Conservation (phyloP, 345 rosid genomes). For the Eutrema heterophyllum region DNA sequence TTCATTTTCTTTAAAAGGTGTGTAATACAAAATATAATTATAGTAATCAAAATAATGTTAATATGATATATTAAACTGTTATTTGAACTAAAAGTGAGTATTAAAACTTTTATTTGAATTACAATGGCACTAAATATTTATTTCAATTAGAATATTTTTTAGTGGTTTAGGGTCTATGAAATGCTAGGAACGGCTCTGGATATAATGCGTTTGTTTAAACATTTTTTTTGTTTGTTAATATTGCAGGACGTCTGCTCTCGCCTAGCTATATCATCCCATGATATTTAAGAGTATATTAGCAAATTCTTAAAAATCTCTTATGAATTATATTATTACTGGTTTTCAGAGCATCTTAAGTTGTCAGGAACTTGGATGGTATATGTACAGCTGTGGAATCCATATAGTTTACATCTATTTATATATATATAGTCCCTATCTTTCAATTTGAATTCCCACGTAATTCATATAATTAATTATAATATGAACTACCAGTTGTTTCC, state of each 20-base stretch:
- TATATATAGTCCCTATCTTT: not conserved
- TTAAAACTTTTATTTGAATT: too few relatives aligned
- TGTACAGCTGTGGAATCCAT: not conserved
- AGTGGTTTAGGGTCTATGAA: too few relatives aligned
- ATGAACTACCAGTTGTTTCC: not conserved
- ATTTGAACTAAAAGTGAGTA: too few relatives aligned
- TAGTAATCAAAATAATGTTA: too few relatives aligned
- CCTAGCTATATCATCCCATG: not conserved
- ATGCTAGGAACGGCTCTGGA: too few relatives aligned
- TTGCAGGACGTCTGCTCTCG: not conserved
- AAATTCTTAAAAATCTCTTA: not conserved
- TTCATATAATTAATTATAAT: not conserved
- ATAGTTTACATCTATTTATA: not conserved
- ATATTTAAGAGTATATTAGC: not conserved
- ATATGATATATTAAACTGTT: too few relatives aligned
- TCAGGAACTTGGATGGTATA: not conserved
- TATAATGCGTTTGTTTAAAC: not conserved
- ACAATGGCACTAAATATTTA: too few relatives aligned
- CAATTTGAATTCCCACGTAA: not conserved
- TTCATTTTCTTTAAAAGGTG: too few relatives aligned
- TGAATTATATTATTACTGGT: not conserved
- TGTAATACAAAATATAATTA: too few relatives aligned
- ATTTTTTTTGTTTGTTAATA: not conserved
- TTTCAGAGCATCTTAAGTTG: constrained; percentile 1
- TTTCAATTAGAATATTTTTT: too few relatives aligned